Evolutionary conservation across 805 yeast species (phyloP), one percentile per base, ranked within the genome.

Genomic region (Cyberlindnera mycetangii): DNA sequence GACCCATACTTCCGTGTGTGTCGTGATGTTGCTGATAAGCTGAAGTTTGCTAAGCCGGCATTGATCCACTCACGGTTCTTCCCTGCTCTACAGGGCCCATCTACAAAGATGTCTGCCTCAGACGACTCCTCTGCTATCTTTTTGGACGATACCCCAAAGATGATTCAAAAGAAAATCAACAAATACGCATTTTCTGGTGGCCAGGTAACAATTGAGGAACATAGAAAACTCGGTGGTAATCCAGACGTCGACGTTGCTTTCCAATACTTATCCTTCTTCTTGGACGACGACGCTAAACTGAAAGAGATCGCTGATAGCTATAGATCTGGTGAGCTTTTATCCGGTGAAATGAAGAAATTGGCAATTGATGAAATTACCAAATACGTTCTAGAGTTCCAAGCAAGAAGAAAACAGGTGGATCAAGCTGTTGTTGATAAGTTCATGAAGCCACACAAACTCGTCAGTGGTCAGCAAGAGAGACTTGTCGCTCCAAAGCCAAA

Each of bases 111-210:
- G 99, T 85, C 95, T 49, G 98, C 99, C 5, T 83, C 93, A 11
- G 93, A 86, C 65, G 89, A 86, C 50, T 83, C 87, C 45, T 78
- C 92, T 32, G 93, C 99, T 7, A 89, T 93, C 54, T 93, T 84
- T 71, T 85, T 93, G 93, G 90, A 89, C 46, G 99, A 93, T 66
- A 87, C 97, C 2, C 79, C 95, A 39, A 88, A 87, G 62, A 89
- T 87, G 70, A 86, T 93, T 52, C 85, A 86, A 64, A 93, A 89
- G 76, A 93, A 93, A 68, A 84, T 93, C 66, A 93, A 93, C 73
- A 93, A 90, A 67, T 85, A 89, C 63, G 99, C 97, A 7, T 93
- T 93, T 67, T 84, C 95, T 41, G 99, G 99, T 53, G 99, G 99
- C 52, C 78, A 81, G 64, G 85, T 78, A 32, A 76, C 95, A 3